Conservation (phyloP, 2,329 filamentous ascomycete species). For the Alternaria panax region DNA sequence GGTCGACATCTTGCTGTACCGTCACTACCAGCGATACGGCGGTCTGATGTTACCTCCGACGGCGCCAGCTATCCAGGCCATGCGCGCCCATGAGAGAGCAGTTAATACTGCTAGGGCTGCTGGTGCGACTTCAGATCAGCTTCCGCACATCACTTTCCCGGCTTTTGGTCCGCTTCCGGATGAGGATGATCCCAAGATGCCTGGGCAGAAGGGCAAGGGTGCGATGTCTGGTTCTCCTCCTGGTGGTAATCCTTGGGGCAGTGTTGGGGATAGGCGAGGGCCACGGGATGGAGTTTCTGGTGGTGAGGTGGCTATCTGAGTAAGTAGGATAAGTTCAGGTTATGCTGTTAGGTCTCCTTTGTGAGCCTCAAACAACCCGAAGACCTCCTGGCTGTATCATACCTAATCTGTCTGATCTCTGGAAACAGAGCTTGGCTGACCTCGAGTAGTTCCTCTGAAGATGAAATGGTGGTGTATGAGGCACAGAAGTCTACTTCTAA, state of each 20-base stretch:
- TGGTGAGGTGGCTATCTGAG: background rate
- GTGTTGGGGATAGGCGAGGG: background rate
- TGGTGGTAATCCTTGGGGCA: background rate
- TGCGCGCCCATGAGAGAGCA: background rate
- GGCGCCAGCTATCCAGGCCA: background rate
- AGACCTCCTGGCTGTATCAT: background rate
- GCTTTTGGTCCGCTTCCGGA: background rate
- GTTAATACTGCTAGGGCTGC: background rate
- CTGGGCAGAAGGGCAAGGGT: background rate
- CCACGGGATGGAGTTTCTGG: background rate
- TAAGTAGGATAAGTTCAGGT: background rate
- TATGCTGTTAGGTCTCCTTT: too few relatives aligned
- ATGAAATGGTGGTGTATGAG: background rate
- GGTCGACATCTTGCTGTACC: slow-evolving; percentile 11
- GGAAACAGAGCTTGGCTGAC: background rate
- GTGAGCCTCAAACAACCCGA: background rate
- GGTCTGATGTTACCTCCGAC: slow-evolving; percentile 15
- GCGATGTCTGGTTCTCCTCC: background rate
- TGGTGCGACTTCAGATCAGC: background rate
- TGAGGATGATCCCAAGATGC: background rate
- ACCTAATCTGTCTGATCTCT: background rate
- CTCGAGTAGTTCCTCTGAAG: background rate
- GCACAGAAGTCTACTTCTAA: too few relatives aligned
- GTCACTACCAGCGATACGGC: slow-evolving; percentile 16
- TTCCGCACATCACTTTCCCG: background rate